phyloP scores from a whole-genome alignment of 192 early-diverging fungal species.

The Linnemannia elongata region DNA sequence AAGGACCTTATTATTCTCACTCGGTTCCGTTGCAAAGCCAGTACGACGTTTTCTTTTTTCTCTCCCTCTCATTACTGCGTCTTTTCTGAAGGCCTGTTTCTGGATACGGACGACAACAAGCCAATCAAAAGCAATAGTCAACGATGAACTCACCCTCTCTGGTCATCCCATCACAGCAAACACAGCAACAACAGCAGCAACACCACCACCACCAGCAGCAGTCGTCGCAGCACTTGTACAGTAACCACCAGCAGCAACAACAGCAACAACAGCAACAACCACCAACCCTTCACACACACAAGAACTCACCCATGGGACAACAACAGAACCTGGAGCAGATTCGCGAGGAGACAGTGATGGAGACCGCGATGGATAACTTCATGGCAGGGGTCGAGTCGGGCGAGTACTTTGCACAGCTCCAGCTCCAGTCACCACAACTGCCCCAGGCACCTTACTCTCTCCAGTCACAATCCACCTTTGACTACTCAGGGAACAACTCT shows the following conservation, averaged over 20 bases:
- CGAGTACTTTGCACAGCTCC: constrained; percentile 47
- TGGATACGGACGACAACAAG: background rate
- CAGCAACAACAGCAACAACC: constrained; percentile 17
- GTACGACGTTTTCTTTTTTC: background rate
- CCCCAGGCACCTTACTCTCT: constrained; percentile 22
- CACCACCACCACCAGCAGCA: constrained; percentile 16
- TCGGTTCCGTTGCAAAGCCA: background rate
- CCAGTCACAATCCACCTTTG: constrained; percentile 24
- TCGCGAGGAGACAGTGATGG: constrained; percentile 47
- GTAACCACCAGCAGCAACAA: constrained; percentile 17
- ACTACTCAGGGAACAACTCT: constrained; percentile 3
- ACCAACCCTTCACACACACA: constrained; percentile 9
- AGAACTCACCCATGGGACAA: constrained; percentile 45
- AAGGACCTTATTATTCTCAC: background rate
- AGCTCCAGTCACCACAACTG: constrained; percentile 47
- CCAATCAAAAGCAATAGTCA: background rate
- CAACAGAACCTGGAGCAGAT: constrained; percentile 50
- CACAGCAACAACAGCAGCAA: background rate
- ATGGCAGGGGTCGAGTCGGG: constrained; percentile 49
- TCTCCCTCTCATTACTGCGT: background rate
- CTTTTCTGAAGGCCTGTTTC: background rate
- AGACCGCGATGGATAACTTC: constrained; percentile 27
- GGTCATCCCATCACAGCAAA: constrained; percentile 5
- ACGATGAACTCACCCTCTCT: constrained; percentile 4
- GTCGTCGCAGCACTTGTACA: constrained; percentile 9